These are phyloP conservation scores for Penicillium oxalicum DNA, from an alignment of 2,329 filamentous ascomycete genomes.

Conservation along the genomic window DNA sequence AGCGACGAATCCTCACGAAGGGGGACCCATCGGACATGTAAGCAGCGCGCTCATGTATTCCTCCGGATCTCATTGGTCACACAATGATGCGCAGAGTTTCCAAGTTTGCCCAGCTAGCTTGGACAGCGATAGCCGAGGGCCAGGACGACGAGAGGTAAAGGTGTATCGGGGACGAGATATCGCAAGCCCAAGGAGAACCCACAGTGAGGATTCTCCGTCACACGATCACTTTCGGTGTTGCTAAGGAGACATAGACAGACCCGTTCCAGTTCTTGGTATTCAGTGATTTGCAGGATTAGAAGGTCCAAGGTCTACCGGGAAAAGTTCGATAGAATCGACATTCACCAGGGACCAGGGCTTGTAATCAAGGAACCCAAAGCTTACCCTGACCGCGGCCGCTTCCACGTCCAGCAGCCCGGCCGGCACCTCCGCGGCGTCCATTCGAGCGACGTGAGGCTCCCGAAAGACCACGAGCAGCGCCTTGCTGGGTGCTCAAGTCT, in stretches of 20 bases:
- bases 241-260: slow-evolving; percentile 17
- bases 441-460: slow-evolving; percentile 30
- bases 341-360: slow-evolving; percentile 16
- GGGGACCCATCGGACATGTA: slow-evolving; percentile 9
- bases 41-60: slow-evolving; percentile 10
- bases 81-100: slow-evolving; percentile 4
- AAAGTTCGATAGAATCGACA: slow-evolving; percentile 12
- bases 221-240: slow-evolving; percentile 9
- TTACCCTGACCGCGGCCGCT: slow-evolving; percentile 38
- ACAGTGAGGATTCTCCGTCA: slow-evolving; percentile 9
- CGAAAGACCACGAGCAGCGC: slow-evolving; percentile 30
- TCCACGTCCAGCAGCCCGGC: slow-evolving; percentile 32
- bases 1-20: neutral
- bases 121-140: slow-evolving; percentile 11
- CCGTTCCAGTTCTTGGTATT: slow-evolving; percentile 14
- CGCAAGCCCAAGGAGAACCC: slow-evolving; percentile 5
- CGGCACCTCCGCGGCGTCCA: slow-evolving; percentile 30
- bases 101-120: slow-evolving; percentile 5
- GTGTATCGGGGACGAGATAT: slow-evolving; percentile 8
- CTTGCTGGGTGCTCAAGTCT: slow-evolving; percentile 30
- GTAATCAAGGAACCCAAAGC: slow-evolving; percentile 41
- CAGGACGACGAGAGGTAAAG: slow-evolving; percentile 2
- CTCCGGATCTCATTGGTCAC: slow-evolving; percentile 8
- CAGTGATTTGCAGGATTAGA: slow-evolving; percentile 13
- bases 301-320: slow-evolving; percentile 9